These are phyloP conservation scores for Colletotrichum magnum DNA, from an alignment of 2,329 filamentous ascomycete genomes.

Conservation along the genomic window DNA sequence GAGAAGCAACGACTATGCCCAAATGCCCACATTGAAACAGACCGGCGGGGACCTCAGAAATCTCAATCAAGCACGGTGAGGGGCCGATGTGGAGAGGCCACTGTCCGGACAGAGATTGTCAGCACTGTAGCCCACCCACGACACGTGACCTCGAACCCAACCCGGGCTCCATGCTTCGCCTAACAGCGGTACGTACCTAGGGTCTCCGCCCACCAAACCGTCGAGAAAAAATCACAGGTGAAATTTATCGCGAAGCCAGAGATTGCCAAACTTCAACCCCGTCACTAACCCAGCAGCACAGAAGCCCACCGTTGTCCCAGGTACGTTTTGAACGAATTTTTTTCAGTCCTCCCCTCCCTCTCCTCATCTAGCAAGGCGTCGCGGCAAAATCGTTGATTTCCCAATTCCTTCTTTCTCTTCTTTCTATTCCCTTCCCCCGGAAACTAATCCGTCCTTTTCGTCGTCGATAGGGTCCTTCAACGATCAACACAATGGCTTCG, in stretches of 20 bases:
- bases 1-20: no score
- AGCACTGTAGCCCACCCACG: neutral
- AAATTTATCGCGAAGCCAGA: constrained; percentile 54
- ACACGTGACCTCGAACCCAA: constrained; percentile 29
- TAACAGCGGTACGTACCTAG: constrained; percentile 50
- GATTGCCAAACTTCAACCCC: constrained; percentile 52
- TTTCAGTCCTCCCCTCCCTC: constrained; percentile 14
- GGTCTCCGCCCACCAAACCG: constrained; percentile 58
- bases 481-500: constrained; percentile 82
- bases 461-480: constrained; percentile 41
- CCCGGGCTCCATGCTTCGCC: constrained; percentile 41
- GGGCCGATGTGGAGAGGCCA: neutral
- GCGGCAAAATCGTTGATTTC: constrained; percentile 8
- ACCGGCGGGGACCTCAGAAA: neutral
- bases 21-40: no score
- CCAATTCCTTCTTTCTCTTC: neutral
- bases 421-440: constrained; percentile 21
- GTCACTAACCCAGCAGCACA: constrained; percentile 41
- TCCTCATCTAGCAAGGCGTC: constrained; percentile 30
- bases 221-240: constrained; percentile 51
- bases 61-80: neutral
- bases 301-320: constrained; percentile 57
- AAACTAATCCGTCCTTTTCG: constrained; percentile 33
- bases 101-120: neutral
- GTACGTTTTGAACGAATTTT: constrained; percentile 46